Conservation (phyloP, 108 stramenopile genomes). For the Aureococcus anophagefferens region DNA sequence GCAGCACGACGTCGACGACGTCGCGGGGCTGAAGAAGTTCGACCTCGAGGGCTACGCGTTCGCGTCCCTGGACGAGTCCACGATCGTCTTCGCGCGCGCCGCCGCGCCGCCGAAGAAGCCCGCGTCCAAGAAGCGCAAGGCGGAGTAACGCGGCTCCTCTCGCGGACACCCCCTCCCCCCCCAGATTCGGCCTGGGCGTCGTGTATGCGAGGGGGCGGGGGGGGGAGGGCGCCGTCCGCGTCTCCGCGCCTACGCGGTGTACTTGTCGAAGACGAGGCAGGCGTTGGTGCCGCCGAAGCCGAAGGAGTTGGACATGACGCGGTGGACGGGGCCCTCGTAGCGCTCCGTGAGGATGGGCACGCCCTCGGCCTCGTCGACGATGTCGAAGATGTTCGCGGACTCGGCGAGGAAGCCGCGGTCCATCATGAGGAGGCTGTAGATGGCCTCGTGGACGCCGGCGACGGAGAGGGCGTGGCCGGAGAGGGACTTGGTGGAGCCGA, state of each 20-base stretch:
- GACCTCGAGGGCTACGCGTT: neutral
- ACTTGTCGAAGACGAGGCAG: conserved; percentile 87
- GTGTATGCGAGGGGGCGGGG: no score
- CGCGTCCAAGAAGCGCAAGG: no score
- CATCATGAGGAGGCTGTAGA: conserved; percentile 88
- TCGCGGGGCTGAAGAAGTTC: neutral
- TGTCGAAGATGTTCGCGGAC: conserved; percentile 73
- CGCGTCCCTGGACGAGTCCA: neutral
- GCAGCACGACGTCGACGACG: neutral
- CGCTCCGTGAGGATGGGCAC: conserved; percentile 75
- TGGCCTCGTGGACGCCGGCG: conserved; percentile 93
- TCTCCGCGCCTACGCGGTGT: conserved; percentile 54
- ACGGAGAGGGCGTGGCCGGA: conserved; percentile 95
- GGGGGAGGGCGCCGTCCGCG: no score
- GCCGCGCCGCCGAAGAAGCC: neutral
- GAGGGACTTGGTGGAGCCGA: conserved; percentile 90
- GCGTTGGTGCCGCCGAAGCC: conserved; percentile 99
- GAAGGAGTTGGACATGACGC: conserved; percentile 95
- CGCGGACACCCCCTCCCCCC: no score
- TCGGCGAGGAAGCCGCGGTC: conserved; percentile 88
- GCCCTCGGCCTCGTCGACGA: conserved; percentile 82
- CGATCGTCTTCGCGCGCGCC: neutral
- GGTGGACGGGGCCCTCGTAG: conserved; percentile 76
- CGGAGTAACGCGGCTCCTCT: no score
- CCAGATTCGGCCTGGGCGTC: no score